Evolutionary conservation across 306 rosid genomes (phyloP), one percentile per base, ranked within the genome.

Genomic region (Bauhinia variegata): DNA sequence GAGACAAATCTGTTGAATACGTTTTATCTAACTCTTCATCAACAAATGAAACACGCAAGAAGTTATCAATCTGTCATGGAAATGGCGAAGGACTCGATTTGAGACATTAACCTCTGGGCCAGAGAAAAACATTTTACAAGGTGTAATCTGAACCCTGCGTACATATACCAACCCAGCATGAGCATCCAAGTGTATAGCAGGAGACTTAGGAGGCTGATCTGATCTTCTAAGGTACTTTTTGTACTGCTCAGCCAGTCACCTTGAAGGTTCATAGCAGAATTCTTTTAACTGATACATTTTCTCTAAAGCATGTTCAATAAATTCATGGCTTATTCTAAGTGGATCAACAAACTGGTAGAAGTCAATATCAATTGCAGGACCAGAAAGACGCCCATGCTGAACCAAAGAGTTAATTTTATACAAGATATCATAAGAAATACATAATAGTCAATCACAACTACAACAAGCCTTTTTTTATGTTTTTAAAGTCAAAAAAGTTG

Each of bases 41-140:
- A 13, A 89, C 87, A 76, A 92, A 92, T 13, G 97, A 89, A 68
- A 89, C 91, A 42, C 95, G 91, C 28, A 92, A 68, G 44, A 92
- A 92, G 79, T 92, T 80, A 63, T 89, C 83, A 4, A 80, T 61
- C 23, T 82, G 30, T 49, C 33, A 36, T 23, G 50, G 53, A 76
- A 87, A 0, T 77, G 14, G 32, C 95, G 97, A 16, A 89, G 69
- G 8, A 92, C 87, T 52, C 97, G 97, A 77, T 92, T 92, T 14
- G 97, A 92, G 62, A 89, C 86, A 71, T 89, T 92, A 4, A 87
- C 60, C 78, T 92, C 96, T 6, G 95, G 97, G 67, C 96, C 96
- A 49, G 70, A 65, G 36, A 82, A 89, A 67, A 80, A 87, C 19
- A 89, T 86, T 51, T 82, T 84, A 43, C 81, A 82, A 11, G 97